A percentile compares a stretch with the other conserved stretches of the same genome.
Evolutionary conservation across 176 grass and related monocot species (phyloP).

Genomic region (Triticum turgidum): DNA sequence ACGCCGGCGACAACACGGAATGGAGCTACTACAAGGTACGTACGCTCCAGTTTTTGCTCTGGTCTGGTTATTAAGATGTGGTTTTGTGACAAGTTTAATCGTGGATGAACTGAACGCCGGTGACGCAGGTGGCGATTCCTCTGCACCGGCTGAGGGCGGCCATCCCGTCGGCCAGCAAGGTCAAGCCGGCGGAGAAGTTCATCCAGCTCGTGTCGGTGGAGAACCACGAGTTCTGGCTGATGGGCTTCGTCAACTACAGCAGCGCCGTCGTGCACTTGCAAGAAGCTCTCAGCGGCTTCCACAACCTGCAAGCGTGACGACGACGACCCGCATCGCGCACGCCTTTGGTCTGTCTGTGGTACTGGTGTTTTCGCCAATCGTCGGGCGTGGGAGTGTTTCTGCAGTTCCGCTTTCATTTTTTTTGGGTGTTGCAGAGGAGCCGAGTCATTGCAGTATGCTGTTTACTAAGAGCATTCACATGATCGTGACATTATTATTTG

Average conservation of each 20-base stretch:
- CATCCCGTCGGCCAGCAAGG: conserved; percentile 57
- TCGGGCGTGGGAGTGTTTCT: neutral
- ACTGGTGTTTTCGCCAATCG: neutral
- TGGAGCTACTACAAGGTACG: conserved; percentile 79
- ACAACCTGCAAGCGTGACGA: conserved; percentile 25
- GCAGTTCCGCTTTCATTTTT: neutral
- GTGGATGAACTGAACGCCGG: neutral
- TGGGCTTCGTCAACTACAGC: conserved; percentile 84
- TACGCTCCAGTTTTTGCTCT: too few relatives aligned
- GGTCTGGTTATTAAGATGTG: too few relatives aligned
- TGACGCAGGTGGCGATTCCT: conserved; percentile 62
- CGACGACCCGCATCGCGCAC: neutral
- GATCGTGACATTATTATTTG: neutral
- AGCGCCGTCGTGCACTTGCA: conserved; percentile 61
- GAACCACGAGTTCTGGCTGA: conserved; percentile 81
- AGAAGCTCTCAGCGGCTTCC: conserved; percentile 40
- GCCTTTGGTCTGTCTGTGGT: neutral
- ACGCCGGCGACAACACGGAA: conserved; percentile 40
- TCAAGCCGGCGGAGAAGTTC: conserved; percentile 71
- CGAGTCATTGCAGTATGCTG: neutral
- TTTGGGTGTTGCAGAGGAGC: neutral
- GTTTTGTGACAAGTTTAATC: conserved; percentile 33
- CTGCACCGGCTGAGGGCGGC: conserved; percentile 65
- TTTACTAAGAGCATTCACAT: neutral
- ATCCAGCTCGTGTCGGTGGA: conserved; percentile 74